Conservation (phyloP, 2,329 filamentous ascomycete species). For the Sporothrix sp. region DNA sequence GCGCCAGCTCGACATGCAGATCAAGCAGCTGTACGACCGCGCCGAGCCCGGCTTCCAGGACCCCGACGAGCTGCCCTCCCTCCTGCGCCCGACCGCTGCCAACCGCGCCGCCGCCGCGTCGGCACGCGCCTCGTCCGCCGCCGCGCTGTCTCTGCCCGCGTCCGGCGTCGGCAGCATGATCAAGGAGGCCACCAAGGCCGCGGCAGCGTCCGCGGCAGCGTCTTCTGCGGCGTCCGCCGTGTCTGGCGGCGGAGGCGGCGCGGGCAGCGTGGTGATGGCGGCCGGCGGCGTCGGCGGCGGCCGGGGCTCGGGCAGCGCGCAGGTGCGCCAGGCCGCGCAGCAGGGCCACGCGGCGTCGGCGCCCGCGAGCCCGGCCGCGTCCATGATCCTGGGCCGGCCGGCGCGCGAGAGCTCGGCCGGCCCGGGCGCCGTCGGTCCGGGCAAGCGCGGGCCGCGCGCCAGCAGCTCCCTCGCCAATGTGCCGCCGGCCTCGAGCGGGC, state of each 20-base stretch:
- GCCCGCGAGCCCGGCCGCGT: constrained; percentile 50
- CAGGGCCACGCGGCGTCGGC: constrained; percentile 44
- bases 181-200: constrained; percentile 7
- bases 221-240: too few relatives aligned
- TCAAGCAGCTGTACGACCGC: constrained; percentile 52
- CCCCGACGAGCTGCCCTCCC: constrained; percentile 52
- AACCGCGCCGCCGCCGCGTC: constrained; percentile 36
- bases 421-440: constrained; percentile 35
- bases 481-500: constrained; percentile 44
- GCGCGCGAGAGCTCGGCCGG: constrained; percentile 49
- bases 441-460: constrained; percentile 43
- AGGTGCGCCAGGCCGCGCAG: constrained; percentile 40
- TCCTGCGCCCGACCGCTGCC: constrained; percentile 48
- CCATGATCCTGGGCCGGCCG: constrained; percentile 48
- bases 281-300: constrained; percentile 15
- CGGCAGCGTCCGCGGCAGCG: background rate
- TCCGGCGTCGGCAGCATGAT: constrained; percentile 20
- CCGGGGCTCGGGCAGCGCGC: constrained; percentile 32
- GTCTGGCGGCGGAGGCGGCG: constrained; percentile 18
- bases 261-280: background rate
- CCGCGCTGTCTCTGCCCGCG: constrained; percentile 20
- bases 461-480: constrained; percentile 38
- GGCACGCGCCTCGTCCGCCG: constrained; percentile 19
- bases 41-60: constrained; percentile 52
- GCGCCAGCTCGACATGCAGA: constrained; percentile 51